A percentile compares a stretch with the other conserved stretches of the same genome.
phyloP scores from a whole-genome alignment of 2,329 filamentous ascomycete genomes.

The Trematosphaeria pertusa region DNA sequence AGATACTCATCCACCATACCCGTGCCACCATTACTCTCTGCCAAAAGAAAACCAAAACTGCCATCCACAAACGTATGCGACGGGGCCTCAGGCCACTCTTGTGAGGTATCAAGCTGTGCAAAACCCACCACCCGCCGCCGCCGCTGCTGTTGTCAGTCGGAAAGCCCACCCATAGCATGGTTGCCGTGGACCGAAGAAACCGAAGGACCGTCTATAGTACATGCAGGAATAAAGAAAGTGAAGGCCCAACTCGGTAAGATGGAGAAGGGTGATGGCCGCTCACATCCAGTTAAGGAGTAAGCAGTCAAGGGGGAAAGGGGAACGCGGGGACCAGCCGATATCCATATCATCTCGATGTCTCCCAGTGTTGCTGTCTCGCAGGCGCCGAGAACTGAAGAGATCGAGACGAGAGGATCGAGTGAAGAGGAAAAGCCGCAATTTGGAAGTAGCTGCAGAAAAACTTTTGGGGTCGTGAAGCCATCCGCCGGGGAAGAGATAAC shows the following conservation, averaged over 20 bases:
- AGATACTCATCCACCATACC: constrained; percentile 21
- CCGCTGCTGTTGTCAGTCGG: not conserved
- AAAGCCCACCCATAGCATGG: constrained; percentile 30
- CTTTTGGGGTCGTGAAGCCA: constrained; percentile 46
- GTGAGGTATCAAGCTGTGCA: constrained; percentile 40
- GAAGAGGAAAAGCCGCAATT: constrained; percentile 28
- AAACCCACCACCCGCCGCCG: constrained; percentile 21
- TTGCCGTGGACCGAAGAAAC: constrained; percentile 34
- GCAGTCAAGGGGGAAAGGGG: constrained; percentile 18
- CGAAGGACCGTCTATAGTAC: constrained; percentile 42
- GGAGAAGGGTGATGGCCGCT: constrained; percentile 19
- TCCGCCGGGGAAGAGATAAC: constrained; percentile 37
- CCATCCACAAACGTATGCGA: constrained; percentile 22
- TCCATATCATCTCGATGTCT: constrained; percentile 11
- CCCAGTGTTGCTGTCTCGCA: constrained; percentile 2
- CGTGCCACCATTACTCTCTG: constrained; percentile 25
- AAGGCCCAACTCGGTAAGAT: constrained; percentile 20
- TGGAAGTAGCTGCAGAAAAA: constrained; percentile 34
- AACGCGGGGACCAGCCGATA: constrained; percentile 24
- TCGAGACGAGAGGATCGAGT: constrained; percentile 8
- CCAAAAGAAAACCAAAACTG: constrained; percentile 7
- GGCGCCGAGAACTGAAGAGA: constrained; percentile 6
- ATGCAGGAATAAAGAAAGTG: constrained; percentile 33
- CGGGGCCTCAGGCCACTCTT: constrained; percentile 21
- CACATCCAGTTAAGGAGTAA: constrained; percentile 42